Evolutionary conservation across 2,329 filamentous ascomycete genomes (phyloP), one percentile per base, ranked within the genome.

Genomic region (Hyphodiscus sp.): DNA sequence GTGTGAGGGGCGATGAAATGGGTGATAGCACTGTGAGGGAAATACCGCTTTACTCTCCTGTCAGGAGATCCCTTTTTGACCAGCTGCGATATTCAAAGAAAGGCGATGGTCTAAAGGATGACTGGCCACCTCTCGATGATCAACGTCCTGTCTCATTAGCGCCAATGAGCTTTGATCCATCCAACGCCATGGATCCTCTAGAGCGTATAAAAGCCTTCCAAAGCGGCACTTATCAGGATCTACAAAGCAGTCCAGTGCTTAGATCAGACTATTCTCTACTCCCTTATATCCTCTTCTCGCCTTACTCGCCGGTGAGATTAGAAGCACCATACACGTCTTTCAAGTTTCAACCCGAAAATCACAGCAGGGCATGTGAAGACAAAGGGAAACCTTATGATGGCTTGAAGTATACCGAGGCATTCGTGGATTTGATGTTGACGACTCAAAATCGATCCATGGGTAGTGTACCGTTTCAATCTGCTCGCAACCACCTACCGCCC

Each of bases 71-170:
- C 16, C 54, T 65, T 7, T 65, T 65, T 47, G 23, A 54, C 18
- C 56, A 61, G 41, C 49, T 65, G 16, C 41, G 45, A 10, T 29
- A 49, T 7, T 41, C 47, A 1, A 45, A 49, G 13, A 53, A 63
- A 33, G 20, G n/a, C 20, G 11, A 18, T 13, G 33, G 33, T 26
- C 23, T 8, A 41, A 45, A 58, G n/a, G 44, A 33, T n/a, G 51
- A 95, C 89, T 15, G 91, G 90, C 59, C 89, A 85, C 52, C 96
- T 91, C n/a, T 95, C 52, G 11, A 43, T 26, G 23, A 26, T 3
- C 23, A 26, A 26, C 8, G 3, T 4, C 23, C 23, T 8, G 23
- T 26, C 23, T 26, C 23, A 8, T 26, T 26, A 8, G 8, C 23
- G 23, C 23, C 23, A 47, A 19, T 51, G 41, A 19, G 52, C 52